A percentile compares a stretch with the other conserved stretches of the same genome.
phyloP scores from a whole-genome alignment of 495 filamentous ascomycete genomes.

The Penicillium fimorum region DNA sequence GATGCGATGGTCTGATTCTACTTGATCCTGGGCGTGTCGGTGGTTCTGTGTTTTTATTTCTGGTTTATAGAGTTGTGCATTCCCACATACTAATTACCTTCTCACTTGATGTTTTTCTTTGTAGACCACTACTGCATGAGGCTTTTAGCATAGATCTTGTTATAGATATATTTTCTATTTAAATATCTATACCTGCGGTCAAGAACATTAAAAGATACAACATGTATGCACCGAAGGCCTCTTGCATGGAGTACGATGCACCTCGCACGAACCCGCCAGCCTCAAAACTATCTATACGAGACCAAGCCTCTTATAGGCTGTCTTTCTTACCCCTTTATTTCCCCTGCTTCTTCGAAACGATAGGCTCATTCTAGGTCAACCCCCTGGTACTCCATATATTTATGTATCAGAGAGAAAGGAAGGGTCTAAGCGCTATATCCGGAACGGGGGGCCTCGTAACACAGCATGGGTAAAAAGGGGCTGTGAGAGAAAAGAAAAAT shows the following conservation, averaged over 20 bases:
- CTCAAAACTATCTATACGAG: background rate
- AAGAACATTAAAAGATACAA: background rate
- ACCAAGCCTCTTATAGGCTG: constrained; percentile 1
- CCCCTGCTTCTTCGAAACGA: background rate
- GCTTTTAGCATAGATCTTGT: background rate
- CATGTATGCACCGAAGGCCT: background rate
- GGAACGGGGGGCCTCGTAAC: background rate
- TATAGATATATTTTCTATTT: background rate
- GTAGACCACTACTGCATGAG: background rate
- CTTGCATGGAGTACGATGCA: background rate
- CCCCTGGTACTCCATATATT: background rate
- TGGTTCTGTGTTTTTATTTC: background rate
- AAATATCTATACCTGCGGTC: background rate
- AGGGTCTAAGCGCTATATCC: constrained; percentile 1
- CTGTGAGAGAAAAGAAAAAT: background rate
- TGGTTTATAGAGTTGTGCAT: constrained; percentile 16
- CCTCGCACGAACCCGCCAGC: background rate
- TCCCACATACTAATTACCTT: constrained; percentile 19
- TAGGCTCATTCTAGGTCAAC: background rate
- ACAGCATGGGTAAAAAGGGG: background rate
- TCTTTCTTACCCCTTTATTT: constrained; percentile 1
- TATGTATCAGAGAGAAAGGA: background rate
- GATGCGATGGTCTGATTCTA: background rate
- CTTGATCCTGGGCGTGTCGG: background rate
- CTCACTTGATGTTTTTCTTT: background rate